phyloP scores from a whole-genome alignment of 2,329 filamentous ascomycete genomes.

The Triangularia setosa region DNA sequence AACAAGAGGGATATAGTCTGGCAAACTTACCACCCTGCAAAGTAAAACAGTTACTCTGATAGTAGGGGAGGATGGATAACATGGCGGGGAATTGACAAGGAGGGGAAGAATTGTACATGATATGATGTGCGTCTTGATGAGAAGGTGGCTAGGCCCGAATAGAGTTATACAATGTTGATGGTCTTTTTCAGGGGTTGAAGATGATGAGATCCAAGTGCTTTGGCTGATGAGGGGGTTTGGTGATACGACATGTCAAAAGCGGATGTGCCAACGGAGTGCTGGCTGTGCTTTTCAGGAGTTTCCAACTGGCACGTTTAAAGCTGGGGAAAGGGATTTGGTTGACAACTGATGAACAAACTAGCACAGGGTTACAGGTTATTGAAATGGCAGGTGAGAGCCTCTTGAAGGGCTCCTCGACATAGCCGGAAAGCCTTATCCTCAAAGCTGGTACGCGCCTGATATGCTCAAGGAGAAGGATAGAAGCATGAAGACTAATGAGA shows the following conservation, averaged over 20 bases:
- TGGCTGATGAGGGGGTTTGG: background rate
- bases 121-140: constrained; percentile 5
- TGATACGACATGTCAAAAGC: background rate
- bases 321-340: background rate
- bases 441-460: background rate
- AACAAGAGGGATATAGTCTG: constrained; percentile 39
- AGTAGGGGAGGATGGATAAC: background rate
- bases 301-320: background rate
- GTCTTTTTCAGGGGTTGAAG: background rate
- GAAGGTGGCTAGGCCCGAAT: constrained; percentile 23
- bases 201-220: background rate
- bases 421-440: background rate
- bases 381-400: background rate
- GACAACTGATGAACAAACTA: background rate
- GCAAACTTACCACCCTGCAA: constrained; percentile 45
- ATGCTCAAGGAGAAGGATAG: background rate
- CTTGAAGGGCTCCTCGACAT: background rate
- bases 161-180: background rate
- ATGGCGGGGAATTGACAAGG: constrained; percentile 4
- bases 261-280: background rate
- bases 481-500: background rate
- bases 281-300: background rate
- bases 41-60: constrained; percentile 29
- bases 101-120: constrained; percentile 22
- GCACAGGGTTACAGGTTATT: background rate